Conservation (phyloP, 2,329 filamentous ascomycete species). For the Cryphonectria japonica region DNA sequence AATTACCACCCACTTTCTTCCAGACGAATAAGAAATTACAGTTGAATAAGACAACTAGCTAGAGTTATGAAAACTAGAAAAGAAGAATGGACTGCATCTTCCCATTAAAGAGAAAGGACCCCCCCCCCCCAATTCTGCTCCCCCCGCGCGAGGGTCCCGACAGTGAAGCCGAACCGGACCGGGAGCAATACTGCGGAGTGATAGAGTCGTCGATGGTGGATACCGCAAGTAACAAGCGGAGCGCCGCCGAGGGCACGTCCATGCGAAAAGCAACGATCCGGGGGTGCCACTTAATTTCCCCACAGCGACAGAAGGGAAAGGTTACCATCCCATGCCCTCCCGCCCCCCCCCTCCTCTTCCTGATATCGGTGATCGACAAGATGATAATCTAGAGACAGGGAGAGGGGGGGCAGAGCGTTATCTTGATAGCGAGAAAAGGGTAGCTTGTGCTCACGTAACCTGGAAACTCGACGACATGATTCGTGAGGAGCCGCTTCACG, state of each 20-base stretch:
- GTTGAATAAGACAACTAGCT: not conserved
- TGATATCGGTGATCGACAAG: slow-evolving; percentile 27
- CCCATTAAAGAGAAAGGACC: slow-evolving; percentile 22
- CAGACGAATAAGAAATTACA: not conserved
- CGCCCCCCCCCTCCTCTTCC: not conserved
- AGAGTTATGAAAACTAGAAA: not conserved
- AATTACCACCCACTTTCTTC: not conserved
- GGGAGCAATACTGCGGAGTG: slow-evolving; percentile 24
- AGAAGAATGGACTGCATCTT: slow-evolving; percentile 17
- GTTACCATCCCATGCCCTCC: no score
- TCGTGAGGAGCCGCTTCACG: slow-evolving; percentile 7
- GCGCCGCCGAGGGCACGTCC: not conserved
- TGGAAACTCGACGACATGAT: slow-evolving; percentile 12
- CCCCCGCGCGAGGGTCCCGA: not conserved
- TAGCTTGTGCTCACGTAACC: slow-evolving; percentile 27
- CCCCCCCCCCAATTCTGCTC: not conserved
- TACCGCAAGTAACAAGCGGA: not conserved
- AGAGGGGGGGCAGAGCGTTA: not conserved
- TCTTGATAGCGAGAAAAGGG: slow-evolving; percentile 18
- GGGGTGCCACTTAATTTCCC: not conserved
- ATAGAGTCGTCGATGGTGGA: slow-evolving; percentile 25
- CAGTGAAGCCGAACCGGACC: slow-evolving; percentile 25
- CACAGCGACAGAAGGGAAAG: not conserved
- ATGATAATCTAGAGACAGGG: slow-evolving; percentile 7
- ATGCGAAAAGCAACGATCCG: not conserved